Evolutionary conservation across 2,329 filamentous ascomycete genomes (phyloP), one percentile per base, ranked within the genome.

Genomic region (Neobulgaria alba): DNA sequence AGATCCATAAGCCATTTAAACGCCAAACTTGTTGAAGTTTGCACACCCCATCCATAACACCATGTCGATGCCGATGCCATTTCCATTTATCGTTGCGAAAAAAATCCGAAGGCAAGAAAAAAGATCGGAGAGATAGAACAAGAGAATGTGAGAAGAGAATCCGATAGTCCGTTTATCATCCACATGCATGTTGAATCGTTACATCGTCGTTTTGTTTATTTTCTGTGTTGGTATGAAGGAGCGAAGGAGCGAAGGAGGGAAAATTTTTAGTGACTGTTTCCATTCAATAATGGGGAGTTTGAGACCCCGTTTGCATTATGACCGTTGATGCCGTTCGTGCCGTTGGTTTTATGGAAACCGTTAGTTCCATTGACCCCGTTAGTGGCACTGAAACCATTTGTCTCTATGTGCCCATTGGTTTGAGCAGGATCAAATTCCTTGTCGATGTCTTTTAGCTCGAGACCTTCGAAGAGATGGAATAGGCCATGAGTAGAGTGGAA

Each of bases 401-500:
- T 37, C 14, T 48, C 38, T 15, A 41, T 20, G 17, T 17, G 15
- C 9, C 46, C 43, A 19, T 48, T 52, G 15, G 36, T 38, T 15
- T 42, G 21, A 19, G 19, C 16, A 4, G 38, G 42, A 29, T 59
- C 51, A 32, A 58, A 56, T 23, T 51, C 47, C 43, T 67, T 63
- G 48, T 85, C 74, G 36, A 88, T 65, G 46, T 79, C 74, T 33
- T 76, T 65, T n/a, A 85, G 77, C 46, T 74, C 62, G 3, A 98
- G 71, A 17, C 78, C 87, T 12, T 89, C 75, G 60, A 98, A 92
- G 18, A 96, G 70, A 33, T 84, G 75, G 61, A 95, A 96, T 52
- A 98, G 84, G 41, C 79, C 81, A 38, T 78, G 73, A 41, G 77
- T 78, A 54, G 87, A 73, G 61, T 94, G 87, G 79, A 98, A 98